phyloP scores from a whole-genome alignment of 2,329 filamentous ascomycete species.

The Alternaria infectoria region DNA sequence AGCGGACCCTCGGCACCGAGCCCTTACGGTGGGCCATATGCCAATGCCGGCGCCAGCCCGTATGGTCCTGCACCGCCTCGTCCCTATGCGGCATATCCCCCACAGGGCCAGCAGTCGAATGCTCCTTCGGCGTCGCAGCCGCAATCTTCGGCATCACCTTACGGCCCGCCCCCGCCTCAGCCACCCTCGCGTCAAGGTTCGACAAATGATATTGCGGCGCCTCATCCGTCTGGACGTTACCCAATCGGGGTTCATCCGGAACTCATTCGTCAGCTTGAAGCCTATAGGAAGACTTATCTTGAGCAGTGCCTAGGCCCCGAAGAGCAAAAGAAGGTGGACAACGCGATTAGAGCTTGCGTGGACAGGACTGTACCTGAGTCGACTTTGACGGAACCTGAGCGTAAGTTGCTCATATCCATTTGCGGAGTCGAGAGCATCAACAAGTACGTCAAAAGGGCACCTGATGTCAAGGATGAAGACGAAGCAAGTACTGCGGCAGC shows the following conservation, averaged over 20 bases:
- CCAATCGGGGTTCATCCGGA: slow-evolving; percentile 35
- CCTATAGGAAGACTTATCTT: slow-evolving; percentile 42
- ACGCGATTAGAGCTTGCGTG: slow-evolving; percentile 41
- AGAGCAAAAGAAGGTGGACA: slow-evolving; percentile 40
- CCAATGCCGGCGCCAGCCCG: slow-evolving; percentile 35
- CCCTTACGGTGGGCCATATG: slow-evolving; percentile 40
- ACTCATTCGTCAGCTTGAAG: slow-evolving; percentile 42
- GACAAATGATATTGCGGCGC: slow-evolving; percentile 9
- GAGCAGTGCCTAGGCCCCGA: slow-evolving; percentile 29
- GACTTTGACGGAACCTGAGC: slow-evolving; percentile 33
- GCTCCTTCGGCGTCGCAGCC: slow-evolving; percentile 16
- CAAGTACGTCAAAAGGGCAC: slow-evolving; percentile 21
- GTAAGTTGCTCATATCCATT: slow-evolving; percentile 32
- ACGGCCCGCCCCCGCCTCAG: slow-evolving; percentile 17
- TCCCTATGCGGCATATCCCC: slow-evolving; percentile 38
- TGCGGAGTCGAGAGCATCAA: slow-evolving; percentile 26
- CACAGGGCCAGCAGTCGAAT: slow-evolving; percentile 26
- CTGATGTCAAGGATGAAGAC: slow-evolving; percentile 16
- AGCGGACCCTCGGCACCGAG: slow-evolving; percentile 27
- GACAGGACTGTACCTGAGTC: slow-evolving; percentile 30
- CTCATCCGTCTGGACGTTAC: slow-evolving; percentile 39
- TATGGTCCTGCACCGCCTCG: slow-evolving; percentile 33
- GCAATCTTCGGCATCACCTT: slow-evolving; percentile 15
- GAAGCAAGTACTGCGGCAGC: slow-evolving; percentile 39
- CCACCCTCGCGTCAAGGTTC: slow-evolving; percentile 7